Conservation (phyloP, 495 filamentous ascomycete genomes). For the Trichoderma reesei region DNA sequence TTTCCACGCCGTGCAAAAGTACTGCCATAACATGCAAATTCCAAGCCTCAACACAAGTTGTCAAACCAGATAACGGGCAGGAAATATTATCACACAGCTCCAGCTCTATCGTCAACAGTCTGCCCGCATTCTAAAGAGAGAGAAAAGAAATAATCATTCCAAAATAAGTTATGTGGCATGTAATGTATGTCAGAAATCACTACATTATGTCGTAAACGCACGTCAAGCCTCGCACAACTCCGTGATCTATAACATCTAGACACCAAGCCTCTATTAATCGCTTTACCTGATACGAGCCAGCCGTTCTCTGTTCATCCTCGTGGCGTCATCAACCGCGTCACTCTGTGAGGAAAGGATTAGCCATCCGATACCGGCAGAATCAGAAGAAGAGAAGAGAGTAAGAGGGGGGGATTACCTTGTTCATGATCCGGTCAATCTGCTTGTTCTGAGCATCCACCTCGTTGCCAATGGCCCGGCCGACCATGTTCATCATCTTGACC, state of each 20-base stretch:
- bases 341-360: slow-evolving; percentile 22
- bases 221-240: neutral
- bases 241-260: neutral
- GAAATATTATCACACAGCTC: too few species aligned
- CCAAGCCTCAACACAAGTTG: too few species aligned
- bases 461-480: slow-evolving; percentile 59
- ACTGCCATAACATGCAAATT: too few species aligned
- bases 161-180: too few species aligned
- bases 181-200: neutral
- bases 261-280: neutral
- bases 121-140: too few species aligned
- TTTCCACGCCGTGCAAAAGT: too few species aligned
- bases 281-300: slow-evolving; percentile 9
- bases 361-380: neutral
- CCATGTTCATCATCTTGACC: slow-evolving; percentile 51
- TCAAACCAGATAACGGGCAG: too few species aligned
- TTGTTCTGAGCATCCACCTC: slow-evolving; percentile 70
- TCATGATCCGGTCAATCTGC: slow-evolving; percentile 60
- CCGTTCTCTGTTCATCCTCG: slow-evolving; percentile 16
- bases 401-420: slow-evolving; percentile 45
- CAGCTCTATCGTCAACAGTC: too few species aligned
- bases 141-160: too few species aligned
- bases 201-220: neutral
- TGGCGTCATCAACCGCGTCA: slow-evolving; percentile 23
- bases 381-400: neutral